Percentiles rank a stretch among this genome's conserved stretches.
Evolutionary conservation across 2,329 filamentous ascomycete genomes (phyloP).

Genomic region (Fusarium bactridioides): DNA sequence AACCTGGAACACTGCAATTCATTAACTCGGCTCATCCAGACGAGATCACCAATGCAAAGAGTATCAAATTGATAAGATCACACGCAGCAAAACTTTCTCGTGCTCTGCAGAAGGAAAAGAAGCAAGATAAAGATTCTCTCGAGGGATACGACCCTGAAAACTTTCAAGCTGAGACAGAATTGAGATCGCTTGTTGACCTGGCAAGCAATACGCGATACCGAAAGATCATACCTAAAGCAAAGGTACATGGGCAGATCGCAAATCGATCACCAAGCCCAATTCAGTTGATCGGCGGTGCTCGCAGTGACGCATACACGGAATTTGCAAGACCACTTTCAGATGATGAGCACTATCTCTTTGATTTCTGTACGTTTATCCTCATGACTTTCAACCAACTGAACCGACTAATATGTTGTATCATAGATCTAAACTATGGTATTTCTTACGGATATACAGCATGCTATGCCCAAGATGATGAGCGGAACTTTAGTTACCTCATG

Average conservation of each 20-base stretch:
- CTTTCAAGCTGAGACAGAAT: neutral
- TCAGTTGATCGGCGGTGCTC: neutral
- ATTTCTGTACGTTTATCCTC: neutral
- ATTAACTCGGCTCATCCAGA: slow-evolving; percentile 1
- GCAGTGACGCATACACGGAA: neutral
- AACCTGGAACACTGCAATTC: neutral
- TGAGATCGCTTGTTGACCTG: too few species aligned
- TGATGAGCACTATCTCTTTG: slow-evolving; percentile 15
- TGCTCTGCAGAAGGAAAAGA: neutral
- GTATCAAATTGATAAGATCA: slow-evolving; percentile 5
- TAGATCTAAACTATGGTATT: slow-evolving; percentile 2
- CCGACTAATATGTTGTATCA: neutral
- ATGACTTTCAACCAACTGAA: neutral
- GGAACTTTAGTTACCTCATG: neutral
- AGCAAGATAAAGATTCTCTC: neutral
- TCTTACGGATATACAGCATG: slow-evolving; percentile 11
- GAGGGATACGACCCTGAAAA: neutral
- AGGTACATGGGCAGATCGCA: neutral
- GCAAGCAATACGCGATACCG: neutral
- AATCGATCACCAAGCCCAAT: neutral
- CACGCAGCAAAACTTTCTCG: slow-evolving; percentile 1
- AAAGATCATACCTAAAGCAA: neutral
- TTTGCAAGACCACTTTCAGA: slow-evolving; percentile 11
- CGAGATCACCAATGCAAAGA: neutral
- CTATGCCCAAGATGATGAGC: neutral